Evolutionary conservation across 2,329 filamentous ascomycete genomes (phyloP), one percentile per base, ranked within the genome.

Genomic region (Aspergillus texensis): DNA sequence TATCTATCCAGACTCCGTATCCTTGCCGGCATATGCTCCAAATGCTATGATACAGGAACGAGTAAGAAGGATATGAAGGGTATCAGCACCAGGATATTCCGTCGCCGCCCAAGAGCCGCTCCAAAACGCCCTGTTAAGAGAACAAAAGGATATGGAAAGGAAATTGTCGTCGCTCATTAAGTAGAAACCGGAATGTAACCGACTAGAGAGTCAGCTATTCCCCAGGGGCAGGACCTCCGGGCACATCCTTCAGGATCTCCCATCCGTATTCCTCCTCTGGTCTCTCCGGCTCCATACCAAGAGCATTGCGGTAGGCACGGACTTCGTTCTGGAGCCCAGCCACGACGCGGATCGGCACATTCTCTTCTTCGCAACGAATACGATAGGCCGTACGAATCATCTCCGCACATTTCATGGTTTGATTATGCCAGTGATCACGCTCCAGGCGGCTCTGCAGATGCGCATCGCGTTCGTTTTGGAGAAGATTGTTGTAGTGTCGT

Each of bases 381-480:
- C 78, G 77, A 65, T 82, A 79, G 3, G 82, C 81, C 14, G 77
- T 81, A 9, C 82, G 77, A 46, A 84, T 79, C 80, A 83, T 82
- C 67, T 82, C 80, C 11, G 80, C 78, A 58, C 80, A 79, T 62
- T 78, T 79, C 73, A 83, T 75, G 19, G 81, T 79, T 69, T 82
- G 78, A 8, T 78, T 74, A 62, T 83, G 80, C 81, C 81, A 83
- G 64, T 83, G 76, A 64, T 83, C 81, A 9, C 80, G 78, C 62
- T 83, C 81, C 11, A 83, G 70, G n/a, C 82, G 80, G 64, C 80
- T 81, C 52, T 80, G 73, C 26, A 84, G 70, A 62, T 84, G 82
- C 6, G 81, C 77, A 64, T 84, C 82, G 48, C 82, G 82, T 67
- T 84, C 82, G 11, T 79, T 79, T 64, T 84, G 82, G 16, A 84